Base-by-base conservation (phyloP, 148 eudicot genomes). In the Talinum fruticosum region DNA sequence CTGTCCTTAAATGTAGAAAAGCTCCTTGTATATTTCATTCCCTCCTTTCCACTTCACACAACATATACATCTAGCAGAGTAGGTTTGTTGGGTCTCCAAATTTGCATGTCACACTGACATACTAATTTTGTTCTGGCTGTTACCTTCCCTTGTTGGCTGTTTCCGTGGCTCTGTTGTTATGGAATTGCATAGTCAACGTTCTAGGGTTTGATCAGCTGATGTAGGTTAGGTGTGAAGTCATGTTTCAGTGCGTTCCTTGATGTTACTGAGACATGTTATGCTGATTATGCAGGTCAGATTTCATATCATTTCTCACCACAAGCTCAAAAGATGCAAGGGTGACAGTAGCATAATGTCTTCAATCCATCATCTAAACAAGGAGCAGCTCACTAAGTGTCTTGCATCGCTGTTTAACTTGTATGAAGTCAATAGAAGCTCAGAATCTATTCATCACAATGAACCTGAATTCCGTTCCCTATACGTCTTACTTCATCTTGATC, bases 321-420 rank as follows among this genome's bases (percentile, higher is more conserved):
- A 80, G 86, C 96, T 95, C 79, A 85, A 80, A 76, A 90, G 82
- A 85, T 83, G 88, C 73, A 71, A 75, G 68, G 84, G 80, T 59
- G 85, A 84, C 66, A 70, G 59, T 78, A 83, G 84, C 44, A 73
- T 72, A 80, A 72, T 83, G 36, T 87, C 94, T 78, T 88, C 99
- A 28, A 83, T 85, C 81, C 81, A 77, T 81, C 81, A 91, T 83
- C 92, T 95, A 62, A 95, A 95, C 83, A 69, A 85, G 88, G 97
- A 95, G 83, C 99, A 95, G 86, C 97, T 95, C 69, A 85, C 82
- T 24, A 95, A 95, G 87, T 86, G 89, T 70, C 86, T 95, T 76
- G 81, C 85, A 29, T 87, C 97, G 71, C 81, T 95, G 38, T 87
- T 83, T 78, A 81, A 85, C 83, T 84, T 93, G 69, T 95, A 95